Evolutionary conservation across 169 alveolate genomes (phyloP).

Genomic region (Sarcocystis neurona): DNA sequence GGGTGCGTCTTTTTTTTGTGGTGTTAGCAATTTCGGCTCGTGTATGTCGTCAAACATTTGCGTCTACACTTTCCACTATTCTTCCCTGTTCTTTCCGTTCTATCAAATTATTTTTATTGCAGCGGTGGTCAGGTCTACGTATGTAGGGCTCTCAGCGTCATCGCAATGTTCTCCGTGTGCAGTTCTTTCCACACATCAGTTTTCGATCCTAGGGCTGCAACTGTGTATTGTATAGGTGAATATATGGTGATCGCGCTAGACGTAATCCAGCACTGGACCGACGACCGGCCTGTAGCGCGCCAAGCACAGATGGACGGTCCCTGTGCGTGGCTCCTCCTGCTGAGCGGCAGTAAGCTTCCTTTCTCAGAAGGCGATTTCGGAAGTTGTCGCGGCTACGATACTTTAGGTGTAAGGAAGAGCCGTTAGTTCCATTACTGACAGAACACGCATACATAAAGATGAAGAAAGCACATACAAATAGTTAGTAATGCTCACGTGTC

Average conservation of each 20-base stretch:
- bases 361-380: background rate
- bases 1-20: too few relatives aligned
- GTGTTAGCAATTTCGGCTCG: too few relatives aligned
- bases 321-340: constrained; percentile 31
- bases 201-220: too few relatives aligned
- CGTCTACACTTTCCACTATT: background rate
- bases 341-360: background rate
- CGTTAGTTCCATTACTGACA: too few relatives aligned
- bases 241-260: constrained; percentile 30
- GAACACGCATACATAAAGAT: too few relatives aligned
- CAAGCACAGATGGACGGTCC: constrained; percentile 28
- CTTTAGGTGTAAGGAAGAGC: too few relatives aligned
- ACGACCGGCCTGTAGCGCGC: constrained; percentile 25
- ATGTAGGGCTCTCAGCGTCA: background rate
- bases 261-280: constrained; percentile 44
- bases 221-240: background rate
- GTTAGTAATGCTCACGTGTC: too few relatives aligned
- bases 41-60: background rate
- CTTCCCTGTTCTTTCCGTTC: background rate
- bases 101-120: background rate
- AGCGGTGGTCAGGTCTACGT: background rate
- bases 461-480: too few relatives aligned
- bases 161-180: background rate
- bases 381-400: too few relatives aligned
- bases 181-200: too few relatives aligned